These are phyloP conservation scores for Magnaporthiopsis rhizophila DNA, from an alignment of 2,329 filamentous ascomycete genomes.

Conservation along the genomic window DNA sequence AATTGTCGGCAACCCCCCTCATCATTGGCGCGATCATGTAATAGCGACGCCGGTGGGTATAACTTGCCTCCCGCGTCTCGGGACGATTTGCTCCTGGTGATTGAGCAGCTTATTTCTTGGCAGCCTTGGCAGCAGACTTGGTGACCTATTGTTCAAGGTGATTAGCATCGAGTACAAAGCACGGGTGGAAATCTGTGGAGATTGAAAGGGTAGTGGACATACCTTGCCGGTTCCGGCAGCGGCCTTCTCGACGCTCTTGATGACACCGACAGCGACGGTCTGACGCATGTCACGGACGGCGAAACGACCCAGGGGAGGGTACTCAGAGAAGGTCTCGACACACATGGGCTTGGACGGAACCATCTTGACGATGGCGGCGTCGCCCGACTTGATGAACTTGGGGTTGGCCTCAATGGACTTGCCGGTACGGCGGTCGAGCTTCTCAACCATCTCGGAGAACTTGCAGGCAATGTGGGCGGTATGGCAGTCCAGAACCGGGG, in stretches of 20 bases:
- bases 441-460: slow-evolving; percentile 98
- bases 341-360: slow-evolving; percentile 99
- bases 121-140: slow-evolving; percentile 66
- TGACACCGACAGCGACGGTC: slow-evolving; percentile 89
- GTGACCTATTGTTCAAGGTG: slow-evolving; percentile 34
- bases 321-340: slow-evolving; percentile 99
- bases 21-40: slow-evolving; percentile 17
- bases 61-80: slow-evolving; percentile 14
- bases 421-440: slow-evolving; percentile 99
- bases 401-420: slow-evolving; percentile 86
- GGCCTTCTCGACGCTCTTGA: slow-evolving; percentile 75
- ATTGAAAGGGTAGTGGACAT: slow-evolving; percentile 19
- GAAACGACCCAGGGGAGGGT: slow-evolving; percentile 99
- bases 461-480: slow-evolving; percentile 99
- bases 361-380: slow-evolving; percentile 99
- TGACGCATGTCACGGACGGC: slow-evolving; percentile 98
- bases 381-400: slow-evolving; percentile 99
- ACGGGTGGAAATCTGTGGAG: neutral
- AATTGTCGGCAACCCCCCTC: slow-evolving; percentile 13
- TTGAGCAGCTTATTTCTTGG: slow-evolving; percentile 57
- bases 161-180: slow-evolving; percentile 3
- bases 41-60: slow-evolving; percentile 8
- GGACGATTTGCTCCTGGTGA: slow-evolving; percentile 10
- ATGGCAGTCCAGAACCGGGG: slow-evolving; percentile 99
- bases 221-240: slow-evolving; percentile 51